Evolutionary conservation across 1,139 yeast genomes (phyloP), one percentile per base, ranked within the genome.

Genomic region (Geotrichum citri-aurantii): DNA sequence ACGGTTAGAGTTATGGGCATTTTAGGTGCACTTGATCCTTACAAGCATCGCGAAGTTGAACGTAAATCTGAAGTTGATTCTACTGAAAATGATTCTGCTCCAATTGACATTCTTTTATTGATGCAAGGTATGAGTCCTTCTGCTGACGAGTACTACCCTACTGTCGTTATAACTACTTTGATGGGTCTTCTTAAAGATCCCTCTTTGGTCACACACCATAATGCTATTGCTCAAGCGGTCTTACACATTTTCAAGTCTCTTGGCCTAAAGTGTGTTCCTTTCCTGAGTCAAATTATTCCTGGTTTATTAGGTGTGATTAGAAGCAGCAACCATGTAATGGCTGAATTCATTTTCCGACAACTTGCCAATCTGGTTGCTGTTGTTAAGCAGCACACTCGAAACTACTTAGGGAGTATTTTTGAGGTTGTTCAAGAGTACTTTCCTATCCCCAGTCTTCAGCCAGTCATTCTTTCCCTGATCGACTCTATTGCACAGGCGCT

Each of bases 41-140:
- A 92, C 70, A 91, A 89, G 68, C 95, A 91, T 66, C 83, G 97
- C 58, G 97, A 90, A 68, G 91, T 92, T 10, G 98, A 92, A 68
- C 85, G 89, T 61, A 81, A 80, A 17, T 68, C 71, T n/a, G 75
- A 77, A 4, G 80, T 79, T 55, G 79, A 79, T 27, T 82, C 88
- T 0, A 86, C 84, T 0, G 95, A 88, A 64, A 93, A 88, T 65
- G 88, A 86, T 68, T 88, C 92, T 0, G 93, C 96, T 1, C 88
- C 97, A 0, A 83, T 91, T 10, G 99, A 95, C 69, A 89, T 93
- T 63, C 90, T 93, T 2, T 76, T 93, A 49, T 77, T 95, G 57
- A 90, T 93, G 91, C 88, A 87, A 68, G 97, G 97, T 1, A 88
- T 89, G 82, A 88, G 96, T 8, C 98, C 98, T 0, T 86, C 95